These are phyloP conservation scores for Mycena sp. DNA, from an alignment of 1,284 basidiomycete genomes.

Conservation along the genomic window DNA sequence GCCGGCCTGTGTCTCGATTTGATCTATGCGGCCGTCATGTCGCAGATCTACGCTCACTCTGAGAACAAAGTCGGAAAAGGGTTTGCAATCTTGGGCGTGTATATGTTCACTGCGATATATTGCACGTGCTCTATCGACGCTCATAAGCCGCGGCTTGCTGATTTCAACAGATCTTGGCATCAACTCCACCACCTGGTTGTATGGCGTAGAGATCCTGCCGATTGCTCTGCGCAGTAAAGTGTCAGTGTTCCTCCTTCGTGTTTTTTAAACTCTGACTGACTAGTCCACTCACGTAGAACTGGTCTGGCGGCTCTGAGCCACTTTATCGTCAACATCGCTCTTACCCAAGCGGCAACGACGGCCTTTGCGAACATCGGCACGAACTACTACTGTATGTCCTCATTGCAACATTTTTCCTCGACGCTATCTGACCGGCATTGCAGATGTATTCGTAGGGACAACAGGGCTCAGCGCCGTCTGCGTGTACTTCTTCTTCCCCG, in stretches of 20 bases:
- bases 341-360: conserved; percentile 30
- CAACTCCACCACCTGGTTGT: conserved; percentile 34
- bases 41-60: conserved; percentile 23
- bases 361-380: conserved; percentile 31
- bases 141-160: neutral
- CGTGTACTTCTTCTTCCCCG: conserved; percentile 28
- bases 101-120: conserved; percentile 32
- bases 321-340: conserved; percentile 29
- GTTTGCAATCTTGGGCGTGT: conserved; percentile 31
- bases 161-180: conserved; percentile 18
- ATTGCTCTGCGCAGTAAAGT: conserved; percentile 29
- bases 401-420: no score
- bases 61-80: conserved; percentile 29
- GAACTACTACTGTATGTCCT: conserved; percentile 26
- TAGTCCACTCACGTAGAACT: conserved; percentile 9
- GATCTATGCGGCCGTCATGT: conserved; percentile 30
- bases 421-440: neutral
- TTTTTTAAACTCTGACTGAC: neutral
- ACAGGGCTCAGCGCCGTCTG: conserved; percentile 20
- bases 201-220: conserved; percentile 31
- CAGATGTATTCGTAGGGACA: conserved; percentile 30
- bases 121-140: no score
- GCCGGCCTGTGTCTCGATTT: conserved; percentile 21
- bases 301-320: conserved; percentile 27
- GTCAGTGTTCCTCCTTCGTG: neutral